A percentile compares a stretch with the other conserved stretches of the same genome.
These are phyloP conservation scores for Chionographis japonica DNA, from an alignment of 106 monocot genomes.

Conservation along the genomic window DNA sequence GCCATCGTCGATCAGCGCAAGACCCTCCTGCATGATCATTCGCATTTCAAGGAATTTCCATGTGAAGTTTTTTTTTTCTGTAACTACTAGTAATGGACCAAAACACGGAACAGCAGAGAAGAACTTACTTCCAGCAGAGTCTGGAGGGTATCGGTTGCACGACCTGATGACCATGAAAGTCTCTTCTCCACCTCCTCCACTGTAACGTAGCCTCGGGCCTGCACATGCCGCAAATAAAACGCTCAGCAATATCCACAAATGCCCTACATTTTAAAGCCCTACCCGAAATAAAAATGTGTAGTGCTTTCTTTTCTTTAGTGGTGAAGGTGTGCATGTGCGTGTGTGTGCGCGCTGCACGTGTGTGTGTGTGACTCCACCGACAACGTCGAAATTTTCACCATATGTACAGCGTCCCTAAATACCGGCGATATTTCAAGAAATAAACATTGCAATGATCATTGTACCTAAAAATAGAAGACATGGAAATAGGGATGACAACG, in stretches of 20 bases:
- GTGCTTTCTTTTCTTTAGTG: too few species aligned
- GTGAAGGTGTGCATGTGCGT: too few species aligned
- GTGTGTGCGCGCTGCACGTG: too few species aligned
- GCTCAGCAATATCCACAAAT: background rate
- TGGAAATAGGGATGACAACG: too few species aligned
- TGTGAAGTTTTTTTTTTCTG: background rate
- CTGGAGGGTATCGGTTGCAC: slow-evolving; percentile 76
- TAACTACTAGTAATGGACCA: background rate
- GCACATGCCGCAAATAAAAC: background rate
- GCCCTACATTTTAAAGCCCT: background rate
- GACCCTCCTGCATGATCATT: slow-evolving; percentile 62
- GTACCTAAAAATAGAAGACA: too few species aligned
- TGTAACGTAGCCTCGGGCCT: slow-evolving; percentile 80
- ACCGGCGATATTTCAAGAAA: too few species aligned
- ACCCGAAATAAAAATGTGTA: too few species aligned
- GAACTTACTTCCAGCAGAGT: slow-evolving; percentile 63
- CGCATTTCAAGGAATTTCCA: background rate
- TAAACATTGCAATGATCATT: too few species aligned
- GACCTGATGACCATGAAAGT: slow-evolving; percentile 88
- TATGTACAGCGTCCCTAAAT: too few species aligned
- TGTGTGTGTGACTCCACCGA: too few species aligned
- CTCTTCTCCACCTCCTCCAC: slow-evolving; percentile 72
- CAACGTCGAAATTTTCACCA: too few species aligned
- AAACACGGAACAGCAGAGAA: background rate
- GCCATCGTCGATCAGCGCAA: slow-evolving; percentile 97